Conservation (phyloP, 805 yeast genomes). For the Schwanniomyces pseudopolymorphus region DNA sequence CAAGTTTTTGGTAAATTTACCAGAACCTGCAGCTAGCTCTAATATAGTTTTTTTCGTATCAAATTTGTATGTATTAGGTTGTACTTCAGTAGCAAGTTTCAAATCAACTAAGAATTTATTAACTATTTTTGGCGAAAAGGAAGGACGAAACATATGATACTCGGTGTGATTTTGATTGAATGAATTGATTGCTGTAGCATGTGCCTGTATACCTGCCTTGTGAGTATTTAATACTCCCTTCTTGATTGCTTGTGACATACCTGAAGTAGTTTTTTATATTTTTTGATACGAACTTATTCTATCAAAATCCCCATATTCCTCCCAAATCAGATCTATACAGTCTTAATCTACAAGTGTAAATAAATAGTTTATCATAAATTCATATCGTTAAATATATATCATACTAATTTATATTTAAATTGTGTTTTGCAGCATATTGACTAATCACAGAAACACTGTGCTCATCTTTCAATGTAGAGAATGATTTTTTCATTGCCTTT, state of each 20-base stretch:
- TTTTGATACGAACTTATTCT: too few species aligned
- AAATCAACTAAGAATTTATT: conserved; percentile 40
- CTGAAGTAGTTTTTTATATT: neutral
- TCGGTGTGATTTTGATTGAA: conserved; percentile 51
- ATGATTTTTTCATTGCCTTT: conserved; percentile 21
- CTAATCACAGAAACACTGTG: neutral
- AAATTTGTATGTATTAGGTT: conserved; percentile 9
- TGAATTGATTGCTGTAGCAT: conserved; percentile 43
- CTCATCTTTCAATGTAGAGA: conserved; percentile 11
- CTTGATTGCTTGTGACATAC: neutral
- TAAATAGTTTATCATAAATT: neutral
- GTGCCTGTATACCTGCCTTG: conserved; percentile 11
- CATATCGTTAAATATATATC: neutral
- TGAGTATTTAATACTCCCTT: neutral
- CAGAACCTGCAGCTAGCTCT: conserved; percentile 65
- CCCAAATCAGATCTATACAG: too few species aligned
- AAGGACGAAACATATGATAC: conserved; percentile 55
- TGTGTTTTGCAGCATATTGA: neutral
- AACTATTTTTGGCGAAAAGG: conserved; percentile 44
- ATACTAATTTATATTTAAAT: neutral
- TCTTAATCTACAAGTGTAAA: too few species aligned
- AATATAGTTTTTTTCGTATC: conserved; percentile 26
- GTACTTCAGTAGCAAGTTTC: conserved; percentile 19
- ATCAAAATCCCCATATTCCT: too few species aligned
- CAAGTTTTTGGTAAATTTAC: conserved; percentile 55